Evolutionary conservation across 192 early-diverging fungal species (phyloP).

Genomic region (Podila epigama): DNA sequence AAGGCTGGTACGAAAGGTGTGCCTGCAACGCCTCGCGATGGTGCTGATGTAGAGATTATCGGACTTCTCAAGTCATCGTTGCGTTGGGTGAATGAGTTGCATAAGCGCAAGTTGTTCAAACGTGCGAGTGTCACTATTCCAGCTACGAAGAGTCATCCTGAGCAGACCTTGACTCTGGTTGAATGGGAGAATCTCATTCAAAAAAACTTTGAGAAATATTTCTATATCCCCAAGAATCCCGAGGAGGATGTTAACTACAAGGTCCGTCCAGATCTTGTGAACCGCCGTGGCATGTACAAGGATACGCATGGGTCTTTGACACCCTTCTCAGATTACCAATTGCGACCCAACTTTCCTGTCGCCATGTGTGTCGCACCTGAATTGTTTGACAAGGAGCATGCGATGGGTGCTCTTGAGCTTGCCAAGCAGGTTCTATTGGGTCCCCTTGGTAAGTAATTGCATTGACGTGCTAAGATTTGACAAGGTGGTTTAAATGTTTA

Average conservation of each 20-base stretch:
- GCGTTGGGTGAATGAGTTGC: constrained; percentile 77
- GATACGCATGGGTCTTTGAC: constrained; percentile 79
- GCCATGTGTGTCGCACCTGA: constrained; percentile 97
- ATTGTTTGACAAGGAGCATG: constrained; percentile 84
- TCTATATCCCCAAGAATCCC: constrained; percentile 88
- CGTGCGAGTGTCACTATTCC: constrained; percentile 13
- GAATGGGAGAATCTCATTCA: constrained; percentile 87
- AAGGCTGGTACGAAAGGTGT: constrained; percentile 93
- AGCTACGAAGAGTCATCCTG: constrained; percentile 52
- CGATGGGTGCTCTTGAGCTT: constrained; percentile 70
- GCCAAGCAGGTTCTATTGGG: constrained; percentile 76
- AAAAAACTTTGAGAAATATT: constrained; percentile 84
- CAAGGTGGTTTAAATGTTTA: neutral
- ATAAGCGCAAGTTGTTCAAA: constrained; percentile 32
- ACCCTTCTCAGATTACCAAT: constrained; percentile 88
- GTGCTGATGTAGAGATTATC: constrained; percentile 90
- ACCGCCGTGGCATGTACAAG: constrained; percentile 94
- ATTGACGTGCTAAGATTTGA: neutral
- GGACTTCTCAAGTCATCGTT: constrained; percentile 88
- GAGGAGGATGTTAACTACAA: constrained; percentile 67
- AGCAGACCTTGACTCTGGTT: constrained; percentile 58
- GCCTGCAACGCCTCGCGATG: constrained; percentile 94
- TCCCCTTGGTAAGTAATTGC: constrained; percentile 60
- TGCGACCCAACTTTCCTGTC: constrained; percentile 90
- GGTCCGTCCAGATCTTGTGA: constrained; percentile 69